Conservation (phyloP, 257 asterid genomes). For the Nicotiana tabacum region DNA sequence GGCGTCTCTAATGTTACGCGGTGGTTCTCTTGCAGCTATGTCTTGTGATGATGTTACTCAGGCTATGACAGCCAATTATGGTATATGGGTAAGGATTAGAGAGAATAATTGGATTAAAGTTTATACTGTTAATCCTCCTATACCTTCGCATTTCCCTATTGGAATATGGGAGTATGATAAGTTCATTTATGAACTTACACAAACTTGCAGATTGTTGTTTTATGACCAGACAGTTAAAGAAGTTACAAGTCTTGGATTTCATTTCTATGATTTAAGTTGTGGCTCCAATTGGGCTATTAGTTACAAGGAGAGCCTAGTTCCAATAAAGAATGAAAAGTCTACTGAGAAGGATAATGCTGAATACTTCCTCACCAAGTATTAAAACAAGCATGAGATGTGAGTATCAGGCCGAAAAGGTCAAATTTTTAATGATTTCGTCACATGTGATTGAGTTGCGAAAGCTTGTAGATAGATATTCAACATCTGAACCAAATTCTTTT, state of each 20-base stretch:
- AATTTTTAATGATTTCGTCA: background rate
- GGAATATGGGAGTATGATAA: background rate
- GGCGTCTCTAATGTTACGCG: background rate
- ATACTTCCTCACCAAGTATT: background rate
- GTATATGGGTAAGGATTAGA: background rate
- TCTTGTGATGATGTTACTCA: background rate
- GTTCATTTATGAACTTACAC: background rate
- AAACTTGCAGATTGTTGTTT: background rate
- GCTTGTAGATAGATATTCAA: background rate
- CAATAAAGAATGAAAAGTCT: background rate
- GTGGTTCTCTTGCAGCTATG: background rate
- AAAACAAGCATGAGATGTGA: background rate
- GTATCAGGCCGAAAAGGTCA: background rate
- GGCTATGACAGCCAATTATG: background rate
- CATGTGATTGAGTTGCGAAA: background rate
- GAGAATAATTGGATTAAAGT: conserved; percentile 1
- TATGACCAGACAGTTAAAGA: background rate
- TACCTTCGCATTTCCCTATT: background rate
- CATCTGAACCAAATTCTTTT: background rate
- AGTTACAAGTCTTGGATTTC: background rate
- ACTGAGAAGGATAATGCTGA: background rate
- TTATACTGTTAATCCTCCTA: background rate
- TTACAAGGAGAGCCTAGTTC: background rate
- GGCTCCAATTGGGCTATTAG: background rate
- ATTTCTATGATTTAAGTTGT: too few relatives aligned